Percentiles rank a stretch among this genome's conserved stretches.
Conservation (phyloP, 2,329 filamentous ascomycete genomes). For the Aspergillus jensenii region DNA sequence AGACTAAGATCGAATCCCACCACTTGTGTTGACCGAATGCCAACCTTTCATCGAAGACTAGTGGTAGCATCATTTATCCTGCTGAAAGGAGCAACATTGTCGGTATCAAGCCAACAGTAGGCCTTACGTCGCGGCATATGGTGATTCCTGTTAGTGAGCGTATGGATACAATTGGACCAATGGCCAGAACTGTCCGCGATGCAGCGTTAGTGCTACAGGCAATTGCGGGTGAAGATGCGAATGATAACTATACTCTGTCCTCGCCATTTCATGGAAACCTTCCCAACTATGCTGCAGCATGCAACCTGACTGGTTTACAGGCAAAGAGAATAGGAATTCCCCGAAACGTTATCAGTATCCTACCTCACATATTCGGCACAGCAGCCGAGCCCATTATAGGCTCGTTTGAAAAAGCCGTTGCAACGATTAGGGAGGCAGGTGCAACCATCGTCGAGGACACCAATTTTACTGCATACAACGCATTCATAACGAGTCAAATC, state of each 20-base stretch:
- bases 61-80: constrained; percentile 63
- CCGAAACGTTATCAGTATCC: constrained; percentile 54
- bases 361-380: constrained; percentile 26
- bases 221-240: constrained; percentile 56
- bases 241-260: constrained; percentile 59
- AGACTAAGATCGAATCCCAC: not conserved
- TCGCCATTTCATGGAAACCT: constrained; percentile 54
- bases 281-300: constrained; percentile 63
- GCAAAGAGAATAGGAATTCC: constrained; percentile 66
- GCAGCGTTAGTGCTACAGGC: constrained; percentile 58
- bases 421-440: constrained; percentile 54
- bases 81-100: constrained; percentile 59
- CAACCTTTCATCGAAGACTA: constrained; percentile 43
- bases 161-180: constrained; percentile 58
- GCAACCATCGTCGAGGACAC: constrained; percentile 61
- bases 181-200: constrained; percentile 60
- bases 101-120: constrained; percentile 67
- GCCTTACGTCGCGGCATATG: constrained; percentile 57
- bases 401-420: constrained; percentile 58
- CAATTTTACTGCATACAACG: constrained; percentile 56
- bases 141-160: constrained; percentile 65
- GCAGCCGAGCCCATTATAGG: constrained; percentile 45
- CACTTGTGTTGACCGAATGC: not conserved
- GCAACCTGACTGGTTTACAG: constrained; percentile 52
- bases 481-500: constrained; percentile 41